phyloP scores from a whole-genome alignment of 1,284 basidiomycete genomes.

The Apiotrichum laibachii region DNA sequence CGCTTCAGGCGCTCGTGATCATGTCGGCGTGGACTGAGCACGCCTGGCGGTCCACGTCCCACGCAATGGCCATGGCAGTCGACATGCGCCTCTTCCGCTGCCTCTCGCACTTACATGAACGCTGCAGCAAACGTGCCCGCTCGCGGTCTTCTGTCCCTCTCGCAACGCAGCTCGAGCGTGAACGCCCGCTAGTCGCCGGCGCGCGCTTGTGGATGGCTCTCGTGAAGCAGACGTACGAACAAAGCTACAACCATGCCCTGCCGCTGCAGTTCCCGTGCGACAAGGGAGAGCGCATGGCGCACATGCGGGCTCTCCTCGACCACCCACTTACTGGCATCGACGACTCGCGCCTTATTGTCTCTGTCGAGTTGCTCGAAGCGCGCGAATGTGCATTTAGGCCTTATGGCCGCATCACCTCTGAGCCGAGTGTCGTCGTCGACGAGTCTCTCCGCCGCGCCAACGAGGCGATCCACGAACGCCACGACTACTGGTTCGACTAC shows the following conservation, averaged over 20 bases:
- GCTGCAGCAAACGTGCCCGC: not conserved
- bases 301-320: not conserved
- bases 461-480: not conserved
- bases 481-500: not conserved
- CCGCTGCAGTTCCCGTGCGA: not conserved
- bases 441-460: not conserved
- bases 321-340: not conserved
- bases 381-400: conserved; percentile 3
- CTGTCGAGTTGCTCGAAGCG: not conserved
- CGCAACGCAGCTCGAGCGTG: not conserved
- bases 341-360: not conserved
- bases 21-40: conserved; percentile 19
- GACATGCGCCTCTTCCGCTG: conserved; percentile 38
- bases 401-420: not conserved
- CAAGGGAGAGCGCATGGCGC: not conserved
- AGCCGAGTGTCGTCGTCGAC: not conserved
- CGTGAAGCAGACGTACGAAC: not conserved
- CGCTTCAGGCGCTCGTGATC: conserved; percentile 27
- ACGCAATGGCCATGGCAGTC: conserved; percentile 33
- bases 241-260: not conserved
- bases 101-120: conserved; percentile 26
- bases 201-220: not conserved
- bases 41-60: conserved; percentile 33
- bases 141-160: no score
- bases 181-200: conserved; percentile 1